Percentiles rank a stretch among this genome's conserved stretches.
These are phyloP conservation scores for Syncephalastrum sp. DNA, from an alignment of 371 early-diverging fungal species.

Conservation along the genomic window DNA sequence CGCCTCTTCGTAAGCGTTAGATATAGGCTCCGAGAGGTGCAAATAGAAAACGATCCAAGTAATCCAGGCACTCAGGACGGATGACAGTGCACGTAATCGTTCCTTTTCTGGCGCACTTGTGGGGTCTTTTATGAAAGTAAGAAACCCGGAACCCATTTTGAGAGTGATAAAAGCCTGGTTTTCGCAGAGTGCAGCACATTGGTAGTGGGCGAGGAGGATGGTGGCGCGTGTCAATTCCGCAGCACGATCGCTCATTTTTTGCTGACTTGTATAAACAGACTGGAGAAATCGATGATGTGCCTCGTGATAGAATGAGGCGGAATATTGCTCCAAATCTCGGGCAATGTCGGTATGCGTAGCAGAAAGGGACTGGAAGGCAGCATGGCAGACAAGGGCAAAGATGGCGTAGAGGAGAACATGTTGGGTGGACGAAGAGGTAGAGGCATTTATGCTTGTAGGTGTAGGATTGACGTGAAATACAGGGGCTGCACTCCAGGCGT, in stretches of 20 bases:
- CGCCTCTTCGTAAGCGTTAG: too few relatives aligned
- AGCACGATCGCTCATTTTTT: background rate
- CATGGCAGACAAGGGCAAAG: slow-evolving; percentile 29
- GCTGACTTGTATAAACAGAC: slow-evolving; percentile 17
- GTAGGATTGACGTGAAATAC: too few relatives aligned
- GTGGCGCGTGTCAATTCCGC: slow-evolving; percentile 20
- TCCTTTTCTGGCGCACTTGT: background rate
- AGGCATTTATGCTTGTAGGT: too few relatives aligned
- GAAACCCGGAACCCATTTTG: slow-evolving; percentile 6
- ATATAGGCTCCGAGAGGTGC: slow-evolving; percentile 1
- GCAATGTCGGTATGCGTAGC: slow-evolving; percentile 11
- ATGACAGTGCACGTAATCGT: background rate
- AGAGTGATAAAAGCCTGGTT: slow-evolving; percentile 34
- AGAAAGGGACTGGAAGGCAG: slow-evolving; percentile 30
- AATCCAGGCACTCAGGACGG: slow-evolving; percentile 17
- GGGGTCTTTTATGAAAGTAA: background rate
- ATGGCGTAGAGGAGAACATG: slow-evolving; percentile 21
- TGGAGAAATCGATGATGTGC: slow-evolving; percentile 29
- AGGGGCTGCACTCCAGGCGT: too few relatives aligned
- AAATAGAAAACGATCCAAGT: slow-evolving; percentile 21
- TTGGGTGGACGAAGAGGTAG: too few relatives aligned
- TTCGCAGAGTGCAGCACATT: slow-evolving; percentile 29
- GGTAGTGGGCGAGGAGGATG: slow-evolving; percentile 37
- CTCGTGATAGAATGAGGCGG: slow-evolving; percentile 26
- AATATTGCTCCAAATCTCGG: slow-evolving; percentile 7